These are phyloP conservation scores for Scalesia atractyloides DNA, from an alignment of 129 eudicot species.

Conservation along the genomic window DNA sequence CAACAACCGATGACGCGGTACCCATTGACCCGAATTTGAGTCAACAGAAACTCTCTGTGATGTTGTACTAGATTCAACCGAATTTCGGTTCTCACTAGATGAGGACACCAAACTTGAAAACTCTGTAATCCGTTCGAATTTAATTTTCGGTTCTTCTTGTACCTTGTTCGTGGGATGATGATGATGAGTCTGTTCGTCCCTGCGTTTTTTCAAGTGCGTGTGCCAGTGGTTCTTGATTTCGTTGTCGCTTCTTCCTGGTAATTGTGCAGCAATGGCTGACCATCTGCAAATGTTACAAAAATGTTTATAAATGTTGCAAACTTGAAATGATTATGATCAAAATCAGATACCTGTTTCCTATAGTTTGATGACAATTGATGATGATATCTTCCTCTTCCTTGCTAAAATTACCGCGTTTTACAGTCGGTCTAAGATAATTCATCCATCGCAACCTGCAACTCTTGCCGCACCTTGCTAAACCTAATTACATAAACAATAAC, in stretches of 20 bases:
- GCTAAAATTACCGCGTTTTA: constrained; percentile 40
- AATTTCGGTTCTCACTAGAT: constrained; percentile 25
- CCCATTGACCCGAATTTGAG: constrained; percentile 21
- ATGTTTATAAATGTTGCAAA: not conserved
- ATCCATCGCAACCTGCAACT: constrained; percentile 59
- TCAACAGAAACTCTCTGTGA: constrained; percentile 32
- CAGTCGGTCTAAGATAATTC: constrained; percentile 42
- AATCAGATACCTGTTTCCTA: constrained; percentile 41
- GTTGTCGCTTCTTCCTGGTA: constrained; percentile 48
- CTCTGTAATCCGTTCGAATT: constrained; percentile 26
- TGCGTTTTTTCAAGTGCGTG: constrained; percentile 41
- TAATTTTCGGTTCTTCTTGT: constrained; percentile 21
- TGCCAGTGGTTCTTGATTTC: constrained; percentile 49
- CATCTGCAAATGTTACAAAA: constrained; percentile 27
- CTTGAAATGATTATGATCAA: not conserved
- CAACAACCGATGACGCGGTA: constrained; percentile 23
- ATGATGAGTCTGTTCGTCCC: constrained; percentile 15
- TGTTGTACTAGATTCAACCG: constrained; percentile 9
- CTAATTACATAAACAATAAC: constrained; percentile 25
- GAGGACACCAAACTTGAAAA: constrained; percentile 25
- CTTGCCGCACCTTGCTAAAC: constrained; percentile 48
- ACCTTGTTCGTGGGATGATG: constrained; percentile 3
- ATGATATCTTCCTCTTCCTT: constrained; percentile 44
- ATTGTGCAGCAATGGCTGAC: constrained; percentile 43
- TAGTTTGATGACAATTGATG: constrained; percentile 31